Conservation (phyloP, 2,329 filamentous ascomycete species). For the Fusarium tricinctum region DNA sequence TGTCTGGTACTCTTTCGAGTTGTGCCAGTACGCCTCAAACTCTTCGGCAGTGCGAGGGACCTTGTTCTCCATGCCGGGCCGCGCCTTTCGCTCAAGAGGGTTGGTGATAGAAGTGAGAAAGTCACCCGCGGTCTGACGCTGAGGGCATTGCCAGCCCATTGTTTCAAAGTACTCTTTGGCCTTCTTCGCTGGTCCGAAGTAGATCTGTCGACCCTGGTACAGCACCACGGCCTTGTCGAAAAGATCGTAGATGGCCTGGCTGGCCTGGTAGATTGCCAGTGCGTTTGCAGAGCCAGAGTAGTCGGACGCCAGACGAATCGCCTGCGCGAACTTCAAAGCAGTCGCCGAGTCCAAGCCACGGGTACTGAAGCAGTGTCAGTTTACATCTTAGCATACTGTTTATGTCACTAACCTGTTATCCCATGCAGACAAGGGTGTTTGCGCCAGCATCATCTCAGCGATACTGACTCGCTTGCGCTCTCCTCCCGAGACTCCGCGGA, state of each 20-base stretch:
- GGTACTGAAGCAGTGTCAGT: slow-evolving; percentile 60
- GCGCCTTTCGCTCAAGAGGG: slow-evolving; percentile 68
- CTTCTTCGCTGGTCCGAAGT: slow-evolving; percentile 72
- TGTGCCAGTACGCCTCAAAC: slow-evolving; percentile 67
- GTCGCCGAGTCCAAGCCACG: slow-evolving; percentile 80
- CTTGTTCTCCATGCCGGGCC: slow-evolving; percentile 69
- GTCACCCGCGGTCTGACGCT: slow-evolving; percentile 76
- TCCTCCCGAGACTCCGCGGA: slow-evolving; percentile 79
- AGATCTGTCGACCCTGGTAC: slow-evolving; percentile 84
- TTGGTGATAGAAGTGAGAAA: slow-evolving; percentile 79
- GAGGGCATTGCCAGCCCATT: slow-evolving; percentile 77
- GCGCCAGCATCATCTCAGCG: slow-evolving; percentile 79
- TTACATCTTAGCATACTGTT: accelerated
- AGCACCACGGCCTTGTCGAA: slow-evolving; percentile 83
- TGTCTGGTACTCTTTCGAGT: slow-evolving; percentile 60
- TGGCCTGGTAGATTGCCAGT: slow-evolving; percentile 81
- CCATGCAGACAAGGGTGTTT: slow-evolving; percentile 71
- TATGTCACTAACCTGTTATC: slow-evolving; percentile 68
- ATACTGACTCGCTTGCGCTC: slow-evolving; percentile 86
- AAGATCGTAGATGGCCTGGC: slow-evolving; percentile 76
- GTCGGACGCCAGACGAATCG: slow-evolving; percentile 74
- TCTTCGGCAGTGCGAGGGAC: slow-evolving; percentile 79
- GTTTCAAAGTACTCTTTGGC: slow-evolving; percentile 76
- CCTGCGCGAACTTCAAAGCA: slow-evolving; percentile 79
- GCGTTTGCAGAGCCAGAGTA: slow-evolving; percentile 72